phyloP scores from a whole-genome alignment of 345 rosid species.

The Lepidium africanum region DNA sequence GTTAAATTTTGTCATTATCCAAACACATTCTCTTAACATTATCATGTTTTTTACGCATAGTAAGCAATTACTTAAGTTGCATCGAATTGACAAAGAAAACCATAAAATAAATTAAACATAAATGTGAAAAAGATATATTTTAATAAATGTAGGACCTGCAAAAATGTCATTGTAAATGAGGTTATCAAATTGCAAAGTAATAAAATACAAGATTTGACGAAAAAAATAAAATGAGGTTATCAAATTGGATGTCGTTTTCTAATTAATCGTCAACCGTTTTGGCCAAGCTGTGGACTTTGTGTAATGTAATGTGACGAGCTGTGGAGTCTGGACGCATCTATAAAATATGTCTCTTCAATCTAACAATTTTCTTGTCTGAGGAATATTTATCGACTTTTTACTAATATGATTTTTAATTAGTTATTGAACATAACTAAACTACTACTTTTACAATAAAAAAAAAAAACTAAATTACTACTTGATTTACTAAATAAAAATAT shows the following conservation, averaged over 20 bases:
- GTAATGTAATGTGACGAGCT: neutral
- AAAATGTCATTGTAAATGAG: neutral
- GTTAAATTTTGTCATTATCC: neutral
- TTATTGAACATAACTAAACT: no score
- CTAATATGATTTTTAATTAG: no score
- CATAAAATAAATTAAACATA: neutral
- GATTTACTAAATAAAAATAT: no score
- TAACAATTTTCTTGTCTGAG: no score
- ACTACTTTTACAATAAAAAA: no score
- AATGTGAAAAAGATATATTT: neutral
- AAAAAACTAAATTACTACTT: no score
- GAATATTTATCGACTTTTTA: no score
- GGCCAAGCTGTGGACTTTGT: slow-evolving; percentile 1
- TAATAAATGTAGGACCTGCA: neutral
- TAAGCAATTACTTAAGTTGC: neutral
- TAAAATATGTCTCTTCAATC: neutral
- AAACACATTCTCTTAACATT: neutral
- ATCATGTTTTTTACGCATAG: neutral
- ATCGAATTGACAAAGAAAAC: neutral
- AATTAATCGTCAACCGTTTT: slow-evolving; percentile 14
- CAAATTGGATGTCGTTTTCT: slow-evolving; percentile 12
- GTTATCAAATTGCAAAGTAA: no score
- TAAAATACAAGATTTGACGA: no score
- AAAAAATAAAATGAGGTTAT: neutral
- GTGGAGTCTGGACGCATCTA: neutral